phyloP scores from a whole-genome alignment of 306 rosid species.

The Castanospermum australe region DNA sequence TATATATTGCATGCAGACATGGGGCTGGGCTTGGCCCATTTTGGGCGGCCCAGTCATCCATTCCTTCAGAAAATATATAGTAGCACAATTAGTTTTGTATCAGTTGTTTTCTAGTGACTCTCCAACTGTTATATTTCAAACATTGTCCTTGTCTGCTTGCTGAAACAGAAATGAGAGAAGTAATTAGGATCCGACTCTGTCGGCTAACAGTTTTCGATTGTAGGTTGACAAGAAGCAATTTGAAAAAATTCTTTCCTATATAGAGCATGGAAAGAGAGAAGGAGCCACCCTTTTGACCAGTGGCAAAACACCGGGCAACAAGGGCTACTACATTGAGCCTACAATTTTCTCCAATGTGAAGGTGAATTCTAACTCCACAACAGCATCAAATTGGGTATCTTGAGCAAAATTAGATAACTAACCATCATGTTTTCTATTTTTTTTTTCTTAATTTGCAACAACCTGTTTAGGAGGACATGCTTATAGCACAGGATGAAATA shows the following conservation, averaged over 20 bases:
- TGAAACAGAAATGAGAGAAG: background rate
- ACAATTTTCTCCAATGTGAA: slow-evolving; percentile 69
- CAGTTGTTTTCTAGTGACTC: background rate
- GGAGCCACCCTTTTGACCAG: slow-evolving; percentile 82
- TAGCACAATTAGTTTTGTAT: background rate
- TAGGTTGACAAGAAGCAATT: slow-evolving; percentile 69
- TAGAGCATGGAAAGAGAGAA: slow-evolving; percentile 81
- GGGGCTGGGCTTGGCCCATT: too few species aligned
- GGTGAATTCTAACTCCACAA: slow-evolving; percentile 30
- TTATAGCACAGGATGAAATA: slow-evolving; percentile 67
- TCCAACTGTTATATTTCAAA: background rate
- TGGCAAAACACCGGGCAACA: slow-evolving; percentile 62
- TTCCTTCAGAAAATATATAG: background rate
- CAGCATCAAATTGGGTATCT: background rate
- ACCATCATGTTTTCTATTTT: background rate
- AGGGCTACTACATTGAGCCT: slow-evolving; percentile 75
- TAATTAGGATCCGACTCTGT: background rate
- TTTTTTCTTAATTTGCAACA: background rate
- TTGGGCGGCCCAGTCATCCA: too few species aligned
- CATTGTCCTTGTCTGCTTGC: background rate
- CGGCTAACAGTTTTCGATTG: background rate
- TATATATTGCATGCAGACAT: too few species aligned
- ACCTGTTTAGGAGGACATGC: slow-evolving; percentile 53
- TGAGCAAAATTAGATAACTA: background rate
- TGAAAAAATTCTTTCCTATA: slow-evolving; percentile 59